phyloP scores from a whole-genome alignment of 2,329 filamentous ascomycete genomes.

The Fusarium succisae region DNA sequence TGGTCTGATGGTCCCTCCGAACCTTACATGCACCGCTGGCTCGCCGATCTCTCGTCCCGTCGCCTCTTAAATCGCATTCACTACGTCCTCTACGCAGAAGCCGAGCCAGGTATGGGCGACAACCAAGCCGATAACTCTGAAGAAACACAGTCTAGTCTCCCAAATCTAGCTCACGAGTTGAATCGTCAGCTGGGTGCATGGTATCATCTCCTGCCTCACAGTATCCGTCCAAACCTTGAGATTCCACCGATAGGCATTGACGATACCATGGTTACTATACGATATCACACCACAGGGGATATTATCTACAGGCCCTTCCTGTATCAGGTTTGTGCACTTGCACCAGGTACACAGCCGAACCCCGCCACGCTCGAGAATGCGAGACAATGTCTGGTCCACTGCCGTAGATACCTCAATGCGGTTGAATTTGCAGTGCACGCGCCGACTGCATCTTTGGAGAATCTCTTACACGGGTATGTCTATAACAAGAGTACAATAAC shows the following conservation, averaged over 20 bases:
- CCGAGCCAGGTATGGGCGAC: conserved; percentile 19
- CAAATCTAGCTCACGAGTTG: conserved; percentile 22
- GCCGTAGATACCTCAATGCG: conserved; percentile 16
- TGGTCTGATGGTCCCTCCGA: conserved; percentile 24
- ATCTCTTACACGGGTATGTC: conserved; percentile 28
- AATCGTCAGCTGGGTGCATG: conserved; percentile 30
- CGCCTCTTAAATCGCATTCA: conserved; percentile 31
- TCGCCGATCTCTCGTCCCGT: conserved; percentile 30
- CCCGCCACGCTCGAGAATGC: conserved; percentile 30
- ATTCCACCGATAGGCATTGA: conserved; percentile 9
- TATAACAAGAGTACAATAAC: fast-evolving
- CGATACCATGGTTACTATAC: conserved; percentile 31
- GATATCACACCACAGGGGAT: conserved; percentile 29
- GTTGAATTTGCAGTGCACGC: conserved; percentile 26
- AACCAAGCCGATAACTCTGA: background rate
- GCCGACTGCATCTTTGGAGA: conserved; percentile 24
- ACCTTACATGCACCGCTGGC: conserved; percentile 34
- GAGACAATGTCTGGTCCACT: conserved; percentile 26
- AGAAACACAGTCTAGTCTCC: conserved; percentile 1
- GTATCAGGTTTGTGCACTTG: conserved; percentile 25
- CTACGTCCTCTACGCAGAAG: conserved; percentile 32
- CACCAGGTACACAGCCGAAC: background rate
- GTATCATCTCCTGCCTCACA: conserved; percentile 34
- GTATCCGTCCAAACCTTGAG: conserved; percentile 24
- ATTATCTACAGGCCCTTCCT: conserved; percentile 33